Conservation (phyloP, 352 stramenopile species). For the Globisporangium cystogenes region DNA sequence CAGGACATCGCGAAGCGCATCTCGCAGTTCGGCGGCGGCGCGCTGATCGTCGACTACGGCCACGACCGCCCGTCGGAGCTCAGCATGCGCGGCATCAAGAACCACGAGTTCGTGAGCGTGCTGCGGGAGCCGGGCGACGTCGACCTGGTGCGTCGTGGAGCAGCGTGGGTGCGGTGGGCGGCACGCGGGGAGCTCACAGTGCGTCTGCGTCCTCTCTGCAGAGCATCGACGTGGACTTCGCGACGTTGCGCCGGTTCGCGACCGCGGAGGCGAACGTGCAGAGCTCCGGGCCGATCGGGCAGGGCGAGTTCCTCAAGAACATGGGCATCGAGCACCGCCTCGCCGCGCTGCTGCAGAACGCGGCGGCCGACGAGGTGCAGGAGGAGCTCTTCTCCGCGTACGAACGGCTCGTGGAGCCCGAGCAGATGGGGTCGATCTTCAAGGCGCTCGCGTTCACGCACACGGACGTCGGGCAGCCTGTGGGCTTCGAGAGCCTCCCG, state of each 20-base stretch:
- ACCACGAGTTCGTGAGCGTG: slow-evolving; percentile 92
- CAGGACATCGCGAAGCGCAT: slow-evolving; percentile 92
- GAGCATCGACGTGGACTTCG: slow-evolving; percentile 89
- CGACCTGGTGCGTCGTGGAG: slow-evolving; percentile 69
- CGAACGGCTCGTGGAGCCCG: slow-evolving; percentile 87
- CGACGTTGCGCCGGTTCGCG: slow-evolving; percentile 61
- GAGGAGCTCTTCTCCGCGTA: slow-evolving; percentile 89
- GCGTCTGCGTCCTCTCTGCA: too few relatives aligned
- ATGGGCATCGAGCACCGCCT: slow-evolving; percentile 94
- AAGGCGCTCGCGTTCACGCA: slow-evolving; percentile 90
- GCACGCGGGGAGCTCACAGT: too few relatives aligned
- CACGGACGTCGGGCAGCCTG: slow-evolving; percentile 41
- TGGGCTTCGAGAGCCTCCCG: slow-evolving; percentile 47
- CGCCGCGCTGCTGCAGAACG: slow-evolving; percentile 86
- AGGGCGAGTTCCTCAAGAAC: slow-evolving; percentile 91
- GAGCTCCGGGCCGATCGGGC: slow-evolving; percentile 85
- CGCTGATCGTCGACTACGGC: slow-evolving; percentile 95
- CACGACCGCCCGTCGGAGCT: slow-evolving; percentile 86
- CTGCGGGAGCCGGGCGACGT: slow-evolving; percentile 90
- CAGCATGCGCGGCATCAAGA: slow-evolving; percentile 92
- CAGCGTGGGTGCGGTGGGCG: slow-evolving; percentile 31
- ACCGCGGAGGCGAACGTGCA: slow-evolving; percentile 49
- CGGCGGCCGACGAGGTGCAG: slow-evolving; percentile 75
- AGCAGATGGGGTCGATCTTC: slow-evolving; percentile 94
- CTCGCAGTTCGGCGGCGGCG: slow-evolving; percentile 72